Evolutionary conservation across 2,329 filamentous ascomycete species (phyloP), one percentile per base, ranked within the genome.

Genomic region (Aureobasidium pullulans): DNA sequence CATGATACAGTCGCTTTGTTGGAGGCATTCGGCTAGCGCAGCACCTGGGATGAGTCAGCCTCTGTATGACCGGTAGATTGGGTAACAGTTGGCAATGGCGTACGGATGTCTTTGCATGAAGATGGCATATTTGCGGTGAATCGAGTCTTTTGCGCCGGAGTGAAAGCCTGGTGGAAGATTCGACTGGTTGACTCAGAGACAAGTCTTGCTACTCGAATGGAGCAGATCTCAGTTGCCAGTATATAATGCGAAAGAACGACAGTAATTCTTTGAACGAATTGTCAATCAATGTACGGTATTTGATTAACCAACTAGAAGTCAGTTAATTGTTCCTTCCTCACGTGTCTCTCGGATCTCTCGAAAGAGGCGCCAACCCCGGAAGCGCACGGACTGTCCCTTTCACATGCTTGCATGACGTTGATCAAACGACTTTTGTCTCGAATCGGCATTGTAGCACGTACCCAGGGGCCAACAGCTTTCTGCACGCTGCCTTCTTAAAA

Each of bases 51-150:
- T 47, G 6, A 5, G 29, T 62, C 28, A 62, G 59, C 16, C 13
- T 40, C 36, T 59, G 15, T 7, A 11, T 29, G 5, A 32, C 48
- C 15, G 31, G 48, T 16, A 56, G 54, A 53, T 32, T 62, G 60
- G 16, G n/a, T 10, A 59, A 39, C 54, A 42, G 34, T 43, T 53
- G 44, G 62, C 42, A 29, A 50, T 46, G 60, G 23, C 89, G 66
- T 83, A 97, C 93, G 86, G 72, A 99, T 89, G 75, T 97, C 93
- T 84, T 92, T 90, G 79, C 94, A 99, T 64, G 93, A 96, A 75
- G 89, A 91, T 61, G 93, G 92, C 94, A 97, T 96, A 58, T 44
- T 34, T 36, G 44, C 6, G 29, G 36, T 29, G n/a, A n/a, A 19
- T 31, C 23, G n/a, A 47, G 31, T 37, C 23, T 11, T 44, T 36